These are phyloP conservation scores for Stellera chamaejasme DNA, from an alignment of 345 rosid genomes.

Conservation along the genomic window DNA sequence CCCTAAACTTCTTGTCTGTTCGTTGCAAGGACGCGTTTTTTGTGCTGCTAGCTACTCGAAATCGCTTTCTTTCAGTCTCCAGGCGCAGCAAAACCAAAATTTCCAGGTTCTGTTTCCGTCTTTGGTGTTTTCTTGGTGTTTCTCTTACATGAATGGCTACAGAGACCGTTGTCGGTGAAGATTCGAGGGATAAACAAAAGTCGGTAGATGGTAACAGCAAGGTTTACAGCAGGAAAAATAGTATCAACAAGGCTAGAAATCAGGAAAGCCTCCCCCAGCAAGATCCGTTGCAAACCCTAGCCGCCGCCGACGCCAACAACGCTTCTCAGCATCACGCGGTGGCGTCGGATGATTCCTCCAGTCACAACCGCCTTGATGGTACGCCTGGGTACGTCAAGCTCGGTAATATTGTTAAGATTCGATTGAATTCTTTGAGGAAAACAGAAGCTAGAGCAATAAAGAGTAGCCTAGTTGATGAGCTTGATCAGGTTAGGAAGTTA, in stretches of 20 bases:
- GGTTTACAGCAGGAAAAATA: conserved; percentile 11
- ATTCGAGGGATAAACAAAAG: conserved; percentile 11
- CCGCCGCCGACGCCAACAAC: conserved; percentile 14
- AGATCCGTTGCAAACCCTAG: conserved; percentile 14
- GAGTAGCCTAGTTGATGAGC: conserved; percentile 49
- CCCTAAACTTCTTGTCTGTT: too few relatives aligned
- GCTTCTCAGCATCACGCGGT: conserved; percentile 16
- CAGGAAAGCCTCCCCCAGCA: conserved; percentile 11
- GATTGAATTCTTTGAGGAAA: conserved; percentile 24
- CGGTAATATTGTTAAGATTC: conserved; percentile 36
- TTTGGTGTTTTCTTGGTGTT: not conserved
- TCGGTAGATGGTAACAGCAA: conserved; percentile 11
- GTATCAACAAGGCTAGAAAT: conserved; percentile 11
- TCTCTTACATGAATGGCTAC: conserved; percentile 19
- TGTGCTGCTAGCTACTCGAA: too few relatives aligned
- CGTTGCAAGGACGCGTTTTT: too few relatives aligned
- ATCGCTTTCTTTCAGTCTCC: too few relatives aligned
- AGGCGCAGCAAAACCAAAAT: too few relatives aligned
- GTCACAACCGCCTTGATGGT: conserved; percentile 21
- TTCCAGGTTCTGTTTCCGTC: not conserved
- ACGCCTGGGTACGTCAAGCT: conserved; percentile 32
- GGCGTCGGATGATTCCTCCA: conserved; percentile 40
- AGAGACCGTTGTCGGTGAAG: conserved; percentile 13
- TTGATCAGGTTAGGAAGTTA: conserved; percentile 41
- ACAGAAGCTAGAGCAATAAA: conserved; percentile 30